phyloP scores from a whole-genome alignment of 2,329 filamentous ascomycete genomes.

The Colletotrichum cereale region DNA sequence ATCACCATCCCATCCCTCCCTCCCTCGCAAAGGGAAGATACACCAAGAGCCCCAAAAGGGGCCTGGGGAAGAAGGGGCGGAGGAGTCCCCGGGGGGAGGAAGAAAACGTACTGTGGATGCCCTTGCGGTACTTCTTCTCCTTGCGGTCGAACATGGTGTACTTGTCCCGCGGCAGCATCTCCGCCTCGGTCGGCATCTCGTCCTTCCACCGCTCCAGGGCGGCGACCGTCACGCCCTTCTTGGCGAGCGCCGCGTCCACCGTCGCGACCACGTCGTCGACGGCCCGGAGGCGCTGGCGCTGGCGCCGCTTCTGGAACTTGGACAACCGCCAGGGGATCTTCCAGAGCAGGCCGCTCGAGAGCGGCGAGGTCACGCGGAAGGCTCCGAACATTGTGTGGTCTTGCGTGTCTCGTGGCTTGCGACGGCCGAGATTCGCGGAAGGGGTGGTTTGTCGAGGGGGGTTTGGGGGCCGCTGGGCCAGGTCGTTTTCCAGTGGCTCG shows the following conservation, averaged over 20 bases:
- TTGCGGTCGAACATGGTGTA: constrained; percentile 98
- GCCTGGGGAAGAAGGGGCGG: not conserved
- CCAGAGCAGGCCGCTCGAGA: constrained; percentile 89
- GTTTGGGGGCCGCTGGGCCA: not conserved
- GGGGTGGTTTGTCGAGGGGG: not conserved
- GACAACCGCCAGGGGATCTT: constrained; percentile 98
- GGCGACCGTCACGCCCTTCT: constrained; percentile 78
- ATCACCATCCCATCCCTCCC: not conserved
- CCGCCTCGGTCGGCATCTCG: constrained; percentile 94
- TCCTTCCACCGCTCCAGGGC: constrained; percentile 90
- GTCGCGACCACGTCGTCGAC: constrained; percentile 91
- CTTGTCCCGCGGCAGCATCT: constrained; percentile 97
- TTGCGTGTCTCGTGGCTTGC: constrained; percentile 2
- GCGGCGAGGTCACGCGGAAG: constrained; percentile 82
- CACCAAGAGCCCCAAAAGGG: not conserved
- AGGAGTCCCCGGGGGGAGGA: constrained; percentile 8
- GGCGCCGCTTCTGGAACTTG: constrained; percentile 87
- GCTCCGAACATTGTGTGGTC: constrained; percentile 79
- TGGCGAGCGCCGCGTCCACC: constrained; percentile 81
- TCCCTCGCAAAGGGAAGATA: not conserved
- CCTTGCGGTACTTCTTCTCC: constrained; percentile 95
- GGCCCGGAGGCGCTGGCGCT: constrained; percentile 83
- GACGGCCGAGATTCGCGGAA: not conserved
- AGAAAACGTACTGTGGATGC: constrained; percentile 88
- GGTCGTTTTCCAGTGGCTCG: not conserved